Percentiles rank a stretch among this genome's conserved stretches.
Evolutionary conservation across 768 basidiomycete genomes (phyloP).

Genomic region (Boletellus emodensis): DNA sequence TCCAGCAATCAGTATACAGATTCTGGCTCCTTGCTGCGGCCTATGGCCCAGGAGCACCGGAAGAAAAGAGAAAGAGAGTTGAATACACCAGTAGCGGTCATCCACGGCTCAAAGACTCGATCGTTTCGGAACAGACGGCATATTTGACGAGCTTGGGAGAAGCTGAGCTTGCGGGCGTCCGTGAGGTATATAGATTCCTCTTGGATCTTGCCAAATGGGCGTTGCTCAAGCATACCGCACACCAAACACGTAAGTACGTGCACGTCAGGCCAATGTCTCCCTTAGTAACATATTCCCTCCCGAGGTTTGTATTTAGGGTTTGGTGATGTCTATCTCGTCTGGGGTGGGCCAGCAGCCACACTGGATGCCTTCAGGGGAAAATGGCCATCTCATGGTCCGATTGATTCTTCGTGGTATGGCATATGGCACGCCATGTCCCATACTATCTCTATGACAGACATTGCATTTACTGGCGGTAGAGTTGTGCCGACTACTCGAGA

Average conservation of each 20-base stretch:
- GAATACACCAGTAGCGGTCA: background rate
- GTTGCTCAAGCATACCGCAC: background rate
- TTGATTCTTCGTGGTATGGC: conserved; percentile 1
- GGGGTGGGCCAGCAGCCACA: conserved; percentile 12
- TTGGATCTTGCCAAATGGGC: conserved; percentile 17
- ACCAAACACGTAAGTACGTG: background rate
- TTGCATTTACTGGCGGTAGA: background rate
- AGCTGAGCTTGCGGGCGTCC: conserved; percentile 19
- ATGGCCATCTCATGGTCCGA: conserved; percentile 2
- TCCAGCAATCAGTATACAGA: conserved; percentile 29
- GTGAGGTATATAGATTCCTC: conserved; percentile 19
- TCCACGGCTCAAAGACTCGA: conserved; percentile 5
- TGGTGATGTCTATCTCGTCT: conserved; percentile 7
- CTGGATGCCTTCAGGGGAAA: conserved; percentile 9
- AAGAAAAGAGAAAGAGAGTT: background rate
- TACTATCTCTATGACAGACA: background rate
- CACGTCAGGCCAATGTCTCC: background rate
- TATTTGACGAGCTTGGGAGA: conserved; percentile 10
- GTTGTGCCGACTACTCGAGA: background rate
- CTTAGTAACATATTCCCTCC: too few relatives aligned
- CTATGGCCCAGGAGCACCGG: conserved; percentile 4
- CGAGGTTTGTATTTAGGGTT: background rate
- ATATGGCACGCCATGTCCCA: conserved; percentile 11
- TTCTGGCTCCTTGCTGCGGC: conserved; percentile 22
- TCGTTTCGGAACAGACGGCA: conserved; percentile 1